Percentiles rank a stretch among this genome's conserved stretches.
Evolutionary conservation across 192 early-diverging fungal species (phyloP).

Genomic region (Rhizophagus prolifer): DNA sequence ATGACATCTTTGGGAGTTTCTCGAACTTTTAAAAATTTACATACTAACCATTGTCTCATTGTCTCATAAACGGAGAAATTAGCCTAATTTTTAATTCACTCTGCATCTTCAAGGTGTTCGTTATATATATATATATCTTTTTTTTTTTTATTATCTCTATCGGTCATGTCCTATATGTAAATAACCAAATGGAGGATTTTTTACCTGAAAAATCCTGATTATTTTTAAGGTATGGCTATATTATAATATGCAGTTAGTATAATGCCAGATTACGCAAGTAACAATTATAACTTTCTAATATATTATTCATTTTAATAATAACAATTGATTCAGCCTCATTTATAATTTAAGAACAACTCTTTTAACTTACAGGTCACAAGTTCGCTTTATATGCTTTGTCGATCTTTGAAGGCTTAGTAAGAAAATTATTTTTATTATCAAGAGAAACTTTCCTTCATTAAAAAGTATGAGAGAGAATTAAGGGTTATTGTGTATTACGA

Average conservation of each 20-base stretch:
- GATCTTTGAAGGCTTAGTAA: not conserved
- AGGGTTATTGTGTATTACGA: not conserved
- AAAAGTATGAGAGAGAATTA: no score
- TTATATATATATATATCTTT: no score
- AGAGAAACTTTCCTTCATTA: no score
- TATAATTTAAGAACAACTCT: no score
- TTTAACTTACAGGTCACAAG: not conserved
- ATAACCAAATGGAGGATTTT: no score
- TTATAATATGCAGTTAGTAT: not conserved
- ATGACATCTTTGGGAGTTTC: no score
- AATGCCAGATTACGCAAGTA: not conserved
- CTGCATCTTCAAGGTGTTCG: not conserved
- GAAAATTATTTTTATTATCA: not conserved
- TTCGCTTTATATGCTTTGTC: not conserved
- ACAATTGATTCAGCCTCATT: not conserved
- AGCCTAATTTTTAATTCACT: not conserved
- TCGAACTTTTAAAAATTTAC: not conserved
- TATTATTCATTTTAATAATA: not conserved
- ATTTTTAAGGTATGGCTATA: no score
- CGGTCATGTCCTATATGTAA: no score
- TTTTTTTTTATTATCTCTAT: no score
- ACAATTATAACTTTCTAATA: not conserved
- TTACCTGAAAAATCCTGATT: no score
- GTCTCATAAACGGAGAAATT: not conserved
- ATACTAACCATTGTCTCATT: not conserved